Conservation (phyloP, 2,329 filamentous ascomycete species). For the Sclerotinia glacialis region DNA sequence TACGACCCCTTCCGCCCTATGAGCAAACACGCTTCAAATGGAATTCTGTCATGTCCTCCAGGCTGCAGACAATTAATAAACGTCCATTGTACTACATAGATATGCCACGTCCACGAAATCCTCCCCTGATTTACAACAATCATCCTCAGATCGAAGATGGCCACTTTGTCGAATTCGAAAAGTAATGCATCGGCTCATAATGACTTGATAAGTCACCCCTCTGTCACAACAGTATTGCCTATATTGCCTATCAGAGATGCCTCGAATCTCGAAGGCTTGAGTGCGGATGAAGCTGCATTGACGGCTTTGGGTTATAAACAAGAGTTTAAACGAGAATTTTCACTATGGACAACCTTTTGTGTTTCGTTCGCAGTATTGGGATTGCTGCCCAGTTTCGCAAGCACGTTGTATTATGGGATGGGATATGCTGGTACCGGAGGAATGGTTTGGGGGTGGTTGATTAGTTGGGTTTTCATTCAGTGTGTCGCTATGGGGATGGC, state of each 20-base stretch:
- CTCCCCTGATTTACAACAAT: not conserved
- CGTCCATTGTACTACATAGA: constrained; percentile 6
- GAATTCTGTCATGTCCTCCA: not conserved
- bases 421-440: constrained; percentile 57
- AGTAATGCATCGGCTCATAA: constrained; percentile 24
- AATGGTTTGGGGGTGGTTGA: constrained; percentile 75
- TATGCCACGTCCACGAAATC: not conserved
- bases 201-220: constrained; percentile 24
- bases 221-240: constrained; percentile 51
- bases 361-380: constrained; percentile 72
- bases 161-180: constrained; percentile 6
- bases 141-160: constrained; percentile 18
- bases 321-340: constrained; percentile 63
- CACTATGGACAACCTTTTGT: constrained; percentile 70
- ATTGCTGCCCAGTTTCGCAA: constrained; percentile 67
- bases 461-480: constrained; percentile 70
- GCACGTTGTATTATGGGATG: constrained; percentile 69
- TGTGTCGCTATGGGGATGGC: constrained; percentile 68
- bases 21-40: constrained; percentile 2
- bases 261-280: constrained; percentile 45
- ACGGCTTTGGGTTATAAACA: constrained; percentile 58
- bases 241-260: constrained; percentile 48
- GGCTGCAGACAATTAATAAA: not conserved
- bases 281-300: constrained; percentile 58
- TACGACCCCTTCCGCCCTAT: constrained; percentile 15